A percentile compares a stretch with the other conserved stretches of the same genome.
These are phyloP conservation scores for Gracilaria caudata DNA, from an alignment of 23 red algal species.

Conservation along the genomic window DNA sequence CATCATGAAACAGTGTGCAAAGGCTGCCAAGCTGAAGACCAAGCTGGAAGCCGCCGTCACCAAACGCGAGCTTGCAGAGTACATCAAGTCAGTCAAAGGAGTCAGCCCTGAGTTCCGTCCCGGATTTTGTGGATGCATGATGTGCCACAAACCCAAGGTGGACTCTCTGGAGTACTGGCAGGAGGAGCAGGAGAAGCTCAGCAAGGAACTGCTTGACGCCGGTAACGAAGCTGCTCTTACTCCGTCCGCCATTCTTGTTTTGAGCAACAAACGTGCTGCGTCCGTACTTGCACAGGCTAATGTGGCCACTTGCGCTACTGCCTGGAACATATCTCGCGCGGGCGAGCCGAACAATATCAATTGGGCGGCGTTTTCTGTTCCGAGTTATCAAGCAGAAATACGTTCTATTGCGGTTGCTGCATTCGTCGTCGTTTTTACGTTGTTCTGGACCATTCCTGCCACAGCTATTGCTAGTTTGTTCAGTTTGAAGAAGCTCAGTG, in stretches of 20 bases:
- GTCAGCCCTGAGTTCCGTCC: slow-evolving; percentile 33
- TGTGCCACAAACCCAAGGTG: slow-evolving; percentile 74
- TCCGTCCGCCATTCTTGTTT: slow-evolving; percentile 61
- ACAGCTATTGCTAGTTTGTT: slow-evolving; percentile 65
- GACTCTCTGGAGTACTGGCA: slow-evolving; percentile 56
- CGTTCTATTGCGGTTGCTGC: slow-evolving; percentile 31
- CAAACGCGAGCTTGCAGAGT: slow-evolving; percentile 66
- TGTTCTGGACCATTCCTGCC: slow-evolving; percentile 81
- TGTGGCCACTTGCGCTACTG: slow-evolving; percentile 30
- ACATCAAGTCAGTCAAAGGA: slow-evolving; percentile 23
- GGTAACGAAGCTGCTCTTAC: background rate
- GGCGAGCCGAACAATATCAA: slow-evolving; percentile 59
- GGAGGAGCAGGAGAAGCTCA: slow-evolving; percentile 31
- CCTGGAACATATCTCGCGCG: slow-evolving; percentile 50
- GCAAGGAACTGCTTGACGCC: slow-evolving; percentile 3
- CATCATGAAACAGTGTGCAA: slow-evolving; percentile 16
- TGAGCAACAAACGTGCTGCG: slow-evolving; percentile 43
- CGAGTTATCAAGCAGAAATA: slow-evolving; percentile 28
- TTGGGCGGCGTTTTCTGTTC: slow-evolving; percentile 59
- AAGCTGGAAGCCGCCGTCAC: slow-evolving; percentile 49
- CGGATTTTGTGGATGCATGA: slow-evolving; percentile 37
- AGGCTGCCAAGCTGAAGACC: slow-evolving; percentile 32
- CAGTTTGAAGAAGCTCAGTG: slow-evolving; percentile 46
- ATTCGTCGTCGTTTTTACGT: slow-evolving; percentile 53
- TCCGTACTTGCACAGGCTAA: slow-evolving; percentile 69